These are phyloP conservation scores for Areca catechu DNA, from an alignment of 176 grass and related monocot genomes.

Conservation along the genomic window DNA sequence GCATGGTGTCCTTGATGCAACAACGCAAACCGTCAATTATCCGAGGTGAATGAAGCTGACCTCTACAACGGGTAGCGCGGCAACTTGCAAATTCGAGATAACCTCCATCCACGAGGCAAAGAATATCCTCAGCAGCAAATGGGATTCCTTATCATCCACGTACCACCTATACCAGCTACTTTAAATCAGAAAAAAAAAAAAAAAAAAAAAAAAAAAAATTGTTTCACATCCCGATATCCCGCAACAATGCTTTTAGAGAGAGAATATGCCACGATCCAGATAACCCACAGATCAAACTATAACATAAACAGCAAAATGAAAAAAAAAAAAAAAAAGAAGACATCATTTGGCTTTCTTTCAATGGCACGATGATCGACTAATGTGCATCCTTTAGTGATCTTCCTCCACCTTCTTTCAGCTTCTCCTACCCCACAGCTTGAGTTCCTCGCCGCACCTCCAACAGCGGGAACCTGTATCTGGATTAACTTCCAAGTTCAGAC, in stretches of 20 bases:
- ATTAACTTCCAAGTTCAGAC: conserved; percentile 11
- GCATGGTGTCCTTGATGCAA: no score
- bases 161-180: no score
- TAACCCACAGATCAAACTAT: neutral
- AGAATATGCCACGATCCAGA: conserved; percentile 14
- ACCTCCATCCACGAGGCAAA: no score
- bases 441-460: conserved; percentile 31
- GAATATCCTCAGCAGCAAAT: no score
- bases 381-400: conserved; percentile 20
- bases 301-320: conserved; percentile 14
- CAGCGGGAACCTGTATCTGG: conserved; percentile 27
- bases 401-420: conserved; percentile 37
- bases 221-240: conserved; percentile 24
- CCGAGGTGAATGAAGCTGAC: no score
- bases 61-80: no score
- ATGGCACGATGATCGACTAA: conserved; percentile 14
- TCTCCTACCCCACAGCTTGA: conserved; percentile 37
- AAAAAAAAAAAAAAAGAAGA: neutral
- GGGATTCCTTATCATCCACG: no score
- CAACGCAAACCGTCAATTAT: no score
- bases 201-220: conserved; percentile 20
- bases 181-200: no score
- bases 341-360: conserved; percentile 4
- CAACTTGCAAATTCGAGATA: no score
- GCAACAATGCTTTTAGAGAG: conserved; percentile 25